Base-by-base conservation (phyloP, 2,329 filamentous ascomycete species). In the Grosmannia clavigera region DNA sequence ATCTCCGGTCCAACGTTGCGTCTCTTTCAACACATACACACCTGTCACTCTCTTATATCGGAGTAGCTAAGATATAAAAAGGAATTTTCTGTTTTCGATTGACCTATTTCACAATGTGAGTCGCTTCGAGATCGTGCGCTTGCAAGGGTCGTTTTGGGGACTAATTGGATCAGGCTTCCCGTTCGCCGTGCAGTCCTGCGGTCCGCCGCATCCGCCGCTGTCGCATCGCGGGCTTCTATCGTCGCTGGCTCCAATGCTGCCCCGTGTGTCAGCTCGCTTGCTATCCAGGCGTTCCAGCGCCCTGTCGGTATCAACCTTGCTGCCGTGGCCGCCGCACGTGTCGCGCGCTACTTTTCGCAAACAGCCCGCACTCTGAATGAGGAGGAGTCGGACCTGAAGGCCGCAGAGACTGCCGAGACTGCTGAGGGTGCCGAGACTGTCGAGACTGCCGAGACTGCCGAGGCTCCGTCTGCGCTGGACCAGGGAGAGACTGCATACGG, bases 141-240 rank as follows among this genome's bases (percentile, higher is more conserved):
- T 52, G 22, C 31, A 1, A 22, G 9, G 48, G 9, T 2, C 10
- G 35, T 57, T 52, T 16, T 10, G 14, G 9, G 3, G 9, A 5
- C 38, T 50, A 27, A 22, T 6, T 16, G n/a, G 11, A 55, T 38
- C 40, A 73, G 70, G 71, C 65, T 71, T 59, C 69, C 68, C 27
- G 55, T 73, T 54, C 70, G 71, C 63, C 69, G 70, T 61, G 66
- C 67, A 55, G 67, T 67, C 48, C 58, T 72, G 59, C 67, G 71
- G 60, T 68, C 68, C 33, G 70, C 68, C 64, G 60, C 68, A 35
- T 67, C 69, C 50, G 70, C 68, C 48, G 68, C 67, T 60, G 55
- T 67, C 58, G 68, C 66, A 57, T 63, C 65, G 5, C 62, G 65
- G 10, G 61, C 64, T 1, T 57, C 64, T 52, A 64, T 38, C 27